Base-by-base conservation (phyloP, 345 rosid species). In the Bruguiera sexangula region DNA sequence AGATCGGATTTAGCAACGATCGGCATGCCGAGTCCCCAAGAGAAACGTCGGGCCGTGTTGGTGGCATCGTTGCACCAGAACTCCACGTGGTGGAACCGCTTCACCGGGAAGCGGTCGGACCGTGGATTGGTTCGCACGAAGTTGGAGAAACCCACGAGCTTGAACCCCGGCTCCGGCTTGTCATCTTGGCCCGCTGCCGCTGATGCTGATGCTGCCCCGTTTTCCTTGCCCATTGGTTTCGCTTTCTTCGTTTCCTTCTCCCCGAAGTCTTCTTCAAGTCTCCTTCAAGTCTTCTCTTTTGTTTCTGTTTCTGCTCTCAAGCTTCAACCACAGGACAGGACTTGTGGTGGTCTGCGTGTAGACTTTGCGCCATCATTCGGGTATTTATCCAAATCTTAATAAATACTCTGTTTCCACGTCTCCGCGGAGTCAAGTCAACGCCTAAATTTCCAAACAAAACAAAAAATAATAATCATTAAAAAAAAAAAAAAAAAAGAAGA, bases 41-140 rank as follows among this genome's bases (percentile, higher is more conserved):
- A 85, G 85, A 93, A 93, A 43, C 97, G 95, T 48, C 89, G 89
- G 7, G 94, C 73, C 62, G 82, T 60, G 77, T 93, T 93, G 76
- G 95, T 86, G 63, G 98, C 94, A 63, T 93, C 97, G 69, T 77
- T 62, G 82, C 90, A 91, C 97, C 98, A 93, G 85, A 91, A 91
- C 75, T 91, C 98, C 34, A 93, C 70, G 71, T 93, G 97, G 83
- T 93, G 97, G 83, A 93, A 93, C 3, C 89, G 82, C 50, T 76
- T 85, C 16, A 91, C 90, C 27, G 57, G 68, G 79, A 93, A 91
- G 20, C 85, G 87, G 46, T 93, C 97, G 26, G 97, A 91, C 43
- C 82, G 81, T 6, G 94, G 89, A 70, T 93, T 93, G 58, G 73
- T 58, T 18, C 94, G 76, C 7, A 82, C 84, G 86, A 93, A 93